Evolutionary conservation across 1,139 yeast genomes (phyloP), one percentile per base, ranked within the genome.

Genomic region (Kurtzmaniella natalensis): DNA sequence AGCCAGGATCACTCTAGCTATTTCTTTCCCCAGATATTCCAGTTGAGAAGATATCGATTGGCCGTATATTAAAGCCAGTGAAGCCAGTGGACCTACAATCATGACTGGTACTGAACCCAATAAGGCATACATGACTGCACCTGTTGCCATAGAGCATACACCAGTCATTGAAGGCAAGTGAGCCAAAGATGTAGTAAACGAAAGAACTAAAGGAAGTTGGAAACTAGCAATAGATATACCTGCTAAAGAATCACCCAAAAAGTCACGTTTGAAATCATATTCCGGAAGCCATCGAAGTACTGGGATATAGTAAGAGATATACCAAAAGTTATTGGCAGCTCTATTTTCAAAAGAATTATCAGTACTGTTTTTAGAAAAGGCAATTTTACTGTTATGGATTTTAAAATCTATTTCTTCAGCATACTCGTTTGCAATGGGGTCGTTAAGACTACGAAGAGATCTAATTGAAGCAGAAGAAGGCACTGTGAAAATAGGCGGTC

Each of bases 171-270:
- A 63, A 5, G 65, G 59, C 9, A 60, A 44, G 34, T 55, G 60
- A 6, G 64, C 65, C 37, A 61, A 49, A 1, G 61, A 53, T 1
- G 61, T 51, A 3, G 64, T 56, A 25, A 59, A 46, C 2, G 65
- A 60, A 64, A 61, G 58, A 29, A 59, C 65, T 24, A 59, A 45
- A 5, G 66, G 66, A 25, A 59, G 55, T 42, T 59, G 66, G 43
- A 61, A 59, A 19, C 57, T 51, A 3, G 65, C 61, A 23, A 60
- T 43, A 18, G 64, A 55, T 3, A 58, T 32, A 0, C 66, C 65
- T 2, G 66, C 65, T n/a, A 61, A 41, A 14, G 51, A 33, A 37
- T 61, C 66, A 2, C 66, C 65, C 7, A 52, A 20, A 13, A 59
- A 36, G 8, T 41, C 30, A 9, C 34, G 36, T 9, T 30, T 14